Evolutionary conservation across 1,284 basidiomycete species (phyloP).

Genomic region (Leucoagaricus sp.): DNA sequence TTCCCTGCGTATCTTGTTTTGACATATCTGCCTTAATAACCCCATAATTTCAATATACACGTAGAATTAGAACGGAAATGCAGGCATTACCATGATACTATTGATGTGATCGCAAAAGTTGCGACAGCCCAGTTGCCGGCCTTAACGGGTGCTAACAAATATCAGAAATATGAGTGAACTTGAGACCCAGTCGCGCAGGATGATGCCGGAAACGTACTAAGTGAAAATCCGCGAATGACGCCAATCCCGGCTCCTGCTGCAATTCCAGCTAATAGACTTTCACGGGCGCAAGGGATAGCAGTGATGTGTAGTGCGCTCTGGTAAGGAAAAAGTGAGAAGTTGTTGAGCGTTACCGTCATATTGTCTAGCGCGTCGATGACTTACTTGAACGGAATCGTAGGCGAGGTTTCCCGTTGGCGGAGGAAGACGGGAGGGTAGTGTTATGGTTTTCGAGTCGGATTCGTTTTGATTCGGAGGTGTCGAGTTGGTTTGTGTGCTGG

Average conservation of each 20-base stretch:
- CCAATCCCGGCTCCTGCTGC: slow-evolving; percentile 52
- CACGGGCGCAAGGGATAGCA: slow-evolving; percentile 69
- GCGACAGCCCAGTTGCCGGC: slow-evolving; percentile 50
- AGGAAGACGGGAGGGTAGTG: slow-evolving; percentile 34
- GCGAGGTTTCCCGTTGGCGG: slow-evolving; percentile 39
- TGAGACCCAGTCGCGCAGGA: background rate
- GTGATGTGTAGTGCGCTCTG: slow-evolving; percentile 42
- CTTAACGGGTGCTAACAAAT: slow-evolving; percentile 38
- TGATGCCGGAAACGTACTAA: slow-evolving; percentile 32
- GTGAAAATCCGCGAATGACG: slow-evolving; percentile 46
- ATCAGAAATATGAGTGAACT: background rate
- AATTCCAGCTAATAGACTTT: slow-evolving; percentile 46
- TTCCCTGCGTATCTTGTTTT: slow-evolving; percentile 54
- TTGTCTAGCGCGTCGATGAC: no score
- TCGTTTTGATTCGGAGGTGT: background rate
- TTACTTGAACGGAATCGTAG: slow-evolving; percentile 37
- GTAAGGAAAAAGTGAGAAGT: background rate
- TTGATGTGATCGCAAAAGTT: slow-evolving; percentile 42
- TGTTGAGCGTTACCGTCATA: no score
- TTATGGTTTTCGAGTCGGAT: background rate
- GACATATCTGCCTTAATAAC: slow-evolving; percentile 61
- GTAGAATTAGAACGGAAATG: background rate
- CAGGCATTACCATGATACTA: slow-evolving; percentile 41
- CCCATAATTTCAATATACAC: background rate
- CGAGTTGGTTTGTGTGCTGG: background rate